These are phyloP conservation scores for Polyplosphaeria fusca DNA, from an alignment of 495 filamentous ascomycete species.

Conservation along the genomic window DNA sequence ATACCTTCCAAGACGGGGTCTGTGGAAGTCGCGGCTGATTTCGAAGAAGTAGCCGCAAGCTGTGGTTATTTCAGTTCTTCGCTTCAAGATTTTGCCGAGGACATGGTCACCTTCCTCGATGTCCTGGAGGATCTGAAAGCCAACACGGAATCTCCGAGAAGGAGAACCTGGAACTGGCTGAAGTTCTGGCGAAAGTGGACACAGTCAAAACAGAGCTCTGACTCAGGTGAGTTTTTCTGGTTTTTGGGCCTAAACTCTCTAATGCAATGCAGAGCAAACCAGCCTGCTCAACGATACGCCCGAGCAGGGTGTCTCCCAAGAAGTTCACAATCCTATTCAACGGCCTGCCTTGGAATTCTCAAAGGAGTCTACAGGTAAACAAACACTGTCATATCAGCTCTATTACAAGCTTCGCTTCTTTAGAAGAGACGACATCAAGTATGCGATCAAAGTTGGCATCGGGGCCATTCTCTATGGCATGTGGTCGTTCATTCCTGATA, in stretches of 20 bases:
- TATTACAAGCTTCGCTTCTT: constrained; percentile 59
- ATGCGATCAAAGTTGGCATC: constrained; percentile 87
- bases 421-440: constrained; percentile 66
- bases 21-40: constrained; percentile 78
- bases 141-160: constrained; percentile 50
- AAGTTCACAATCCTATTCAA: constrained; percentile 27
- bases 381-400: constrained; percentile 48
- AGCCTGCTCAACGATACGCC: constrained; percentile 17
- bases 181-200: constrained; percentile 64
- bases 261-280: constrained; percentile 22
- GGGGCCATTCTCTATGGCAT: constrained; percentile 85
- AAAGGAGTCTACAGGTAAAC: constrained; percentile 19
- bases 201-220: constrained; percentile 4
- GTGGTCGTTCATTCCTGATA: constrained; percentile 75
- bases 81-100: constrained; percentile 81
- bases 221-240: constrained; percentile 7
- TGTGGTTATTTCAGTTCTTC: constrained; percentile 94
- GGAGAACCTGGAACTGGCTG: constrained; percentile 81
- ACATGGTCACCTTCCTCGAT: constrained; percentile 76
- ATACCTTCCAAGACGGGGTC: constrained; percentile 62
- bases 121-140: constrained; percentile 80
- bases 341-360: constrained; percentile 19
- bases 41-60: constrained; percentile 92
- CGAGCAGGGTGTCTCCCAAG: constrained; percentile 29
- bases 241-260: constrained; percentile 22